A percentile compares a stretch with the other conserved stretches of the same genome.
Evolutionary conservation across 805 yeast genomes (phyloP).

Genomic region (Sugiyamaella floridensis): DNA sequence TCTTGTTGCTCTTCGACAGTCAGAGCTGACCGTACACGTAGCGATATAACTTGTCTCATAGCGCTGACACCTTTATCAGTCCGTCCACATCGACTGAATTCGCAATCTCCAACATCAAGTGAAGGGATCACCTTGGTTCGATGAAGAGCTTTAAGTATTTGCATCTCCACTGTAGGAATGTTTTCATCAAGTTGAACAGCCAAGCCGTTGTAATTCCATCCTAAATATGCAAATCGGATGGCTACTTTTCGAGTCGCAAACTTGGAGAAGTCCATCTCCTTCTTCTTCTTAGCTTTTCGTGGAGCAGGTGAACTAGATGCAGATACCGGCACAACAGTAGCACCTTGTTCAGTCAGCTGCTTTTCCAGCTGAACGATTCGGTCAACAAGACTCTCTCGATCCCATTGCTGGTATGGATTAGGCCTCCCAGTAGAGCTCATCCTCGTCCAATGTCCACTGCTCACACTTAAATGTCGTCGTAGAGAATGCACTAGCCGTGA

Average conservation of each 20-base stretch:
- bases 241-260: slow-evolving; percentile 66
- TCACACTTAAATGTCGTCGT: no score
- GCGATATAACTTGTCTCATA: slow-evolving; percentile 84
- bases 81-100: slow-evolving; percentile 87
- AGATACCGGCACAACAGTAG: neutral
- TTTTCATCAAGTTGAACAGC: slow-evolving; percentile 70
- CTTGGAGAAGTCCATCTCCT: slow-evolving; percentile 58
- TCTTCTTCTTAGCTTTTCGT: slow-evolving; percentile 30
- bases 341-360: neutral
- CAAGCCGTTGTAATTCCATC: slow-evolving; percentile 92
- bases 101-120: slow-evolving; percentile 52
- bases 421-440: neutral
- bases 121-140: slow-evolving; percentile 56
- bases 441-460: neutral
- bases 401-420: slow-evolving; percentile 48
- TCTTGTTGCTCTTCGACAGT: slow-evolving; percentile 54
- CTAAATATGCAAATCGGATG: slow-evolving; percentile 71
- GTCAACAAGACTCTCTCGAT: slow-evolving; percentile 54
- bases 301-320: slow-evolving; percentile 8
- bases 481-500: no score
- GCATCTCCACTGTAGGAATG: slow-evolving; percentile 80
- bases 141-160: slow-evolving; percentile 62
- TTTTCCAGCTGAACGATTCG: slow-evolving; percentile 52
- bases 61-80: slow-evolving; percentile 98
- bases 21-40: slow-evolving; percentile 65